Evolutionary conservation across 2,329 filamentous ascomycete genomes (phyloP), one percentile per base, ranked within the genome.

Genomic region (Colletotrichum phormii): DNA sequence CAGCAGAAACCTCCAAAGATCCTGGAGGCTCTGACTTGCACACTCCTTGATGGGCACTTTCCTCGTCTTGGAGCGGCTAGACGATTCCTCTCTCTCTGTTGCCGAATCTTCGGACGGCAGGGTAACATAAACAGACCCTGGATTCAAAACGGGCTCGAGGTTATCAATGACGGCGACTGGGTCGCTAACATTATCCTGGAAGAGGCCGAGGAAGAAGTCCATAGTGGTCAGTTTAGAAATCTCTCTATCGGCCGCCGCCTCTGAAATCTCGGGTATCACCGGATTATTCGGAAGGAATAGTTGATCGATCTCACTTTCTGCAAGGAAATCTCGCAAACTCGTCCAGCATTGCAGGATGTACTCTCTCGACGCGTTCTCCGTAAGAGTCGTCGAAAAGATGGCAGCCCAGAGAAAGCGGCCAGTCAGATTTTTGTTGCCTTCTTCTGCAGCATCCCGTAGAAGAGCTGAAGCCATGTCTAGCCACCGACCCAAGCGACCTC

Each of bases 121-220:
- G 12, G 51, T 42, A 35, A 85, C 81, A 64, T 82, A 84, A 1
- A 91, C 89, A 0, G 90, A 87, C 5, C 88, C 84, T 0, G 93
- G 92, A 74, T 98, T 96, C 5, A 99, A 86, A 11, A 99, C 93
- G 4, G 97, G 97, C 78, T 99, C 97, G 46, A 99, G 85, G 33
- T 92, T 97, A 78, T 98, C 95, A 71, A 99, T 98, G 24, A 98
- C 90, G 5, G 92, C 89, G 13, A 96, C 89, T 0, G 96, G 94
- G 76, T 98, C 92, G 59, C 92, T 91, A 71, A 92, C 89, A 70
- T 97, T 93, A 49, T 95, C 92, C 72, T 94, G 93, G 80, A 98
- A 98, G 0, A 99, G 89, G 49, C 92, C 94, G 63, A 95, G 88
- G 82, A 99, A 98, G 81, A 98, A 98, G 79, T 98, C 96, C 90